These are phyloP conservation scores for Taphrina confusa DNA, from an alignment of 1,139 yeast genomes.

Conservation along the genomic window DNA sequence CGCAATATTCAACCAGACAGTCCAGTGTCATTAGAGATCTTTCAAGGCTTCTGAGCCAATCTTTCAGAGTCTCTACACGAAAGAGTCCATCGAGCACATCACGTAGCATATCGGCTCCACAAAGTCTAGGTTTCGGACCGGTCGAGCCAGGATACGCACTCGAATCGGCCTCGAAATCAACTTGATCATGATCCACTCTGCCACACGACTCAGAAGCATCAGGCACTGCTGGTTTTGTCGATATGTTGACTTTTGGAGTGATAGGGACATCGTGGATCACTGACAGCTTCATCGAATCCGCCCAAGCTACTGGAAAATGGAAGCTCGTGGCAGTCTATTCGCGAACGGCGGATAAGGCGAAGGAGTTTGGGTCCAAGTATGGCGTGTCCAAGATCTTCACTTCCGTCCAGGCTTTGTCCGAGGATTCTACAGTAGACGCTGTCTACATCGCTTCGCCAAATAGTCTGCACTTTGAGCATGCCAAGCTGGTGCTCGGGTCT, in stretches of 20 bases:
- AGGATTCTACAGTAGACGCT: slow-evolving; percentile 54
- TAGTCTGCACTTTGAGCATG: slow-evolving; percentile 57
- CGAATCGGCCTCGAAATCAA: too few relatives aligned
- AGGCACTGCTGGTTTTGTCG: too few relatives aligned
- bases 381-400: slow-evolving; percentile 10
- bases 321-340: slow-evolving; percentile 26
- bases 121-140: too few relatives aligned
- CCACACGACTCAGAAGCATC: too few relatives aligned
- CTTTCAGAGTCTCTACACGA: too few relatives aligned
- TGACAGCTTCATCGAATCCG: slow-evolving; percentile 28
- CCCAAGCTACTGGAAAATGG: slow-evolving; percentile 20
- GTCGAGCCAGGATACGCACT: too few relatives aligned
- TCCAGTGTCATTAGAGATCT: too few relatives aligned
- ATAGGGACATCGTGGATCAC: slow-evolving; percentile 34
- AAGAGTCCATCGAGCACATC: too few relatives aligned
- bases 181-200: too few relatives aligned
- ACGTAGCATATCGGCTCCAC: too few relatives aligned
- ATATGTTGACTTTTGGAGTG: slow-evolving; percentile 28
- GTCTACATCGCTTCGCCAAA: slow-evolving; percentile 66
- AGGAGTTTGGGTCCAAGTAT: slow-evolving; percentile 14
- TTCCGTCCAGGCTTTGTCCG: slow-evolving; percentile 49
- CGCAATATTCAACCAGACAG: too few relatives aligned
- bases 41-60: too few relatives aligned
- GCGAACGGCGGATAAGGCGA: slow-evolving; percentile 12
- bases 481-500: slow-evolving; percentile 53